Evolutionary conservation across 1,284 basidiomycete species (phyloP), one percentile per base, ranked within the genome.

Genomic region (Kalmanozyma brasiliensis): DNA sequence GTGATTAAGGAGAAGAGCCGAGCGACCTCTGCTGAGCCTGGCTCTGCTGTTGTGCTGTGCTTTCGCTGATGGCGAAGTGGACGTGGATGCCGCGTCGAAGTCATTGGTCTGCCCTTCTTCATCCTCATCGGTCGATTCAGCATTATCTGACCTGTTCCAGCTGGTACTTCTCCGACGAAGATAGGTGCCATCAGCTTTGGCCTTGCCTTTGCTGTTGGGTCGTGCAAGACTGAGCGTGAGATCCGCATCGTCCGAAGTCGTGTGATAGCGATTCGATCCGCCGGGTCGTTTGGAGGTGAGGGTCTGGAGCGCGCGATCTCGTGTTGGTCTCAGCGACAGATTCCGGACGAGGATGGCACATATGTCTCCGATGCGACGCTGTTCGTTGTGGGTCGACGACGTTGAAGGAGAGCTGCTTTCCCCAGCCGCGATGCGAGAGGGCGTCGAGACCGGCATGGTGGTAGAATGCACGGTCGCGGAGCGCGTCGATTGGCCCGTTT

Each of bases 271-370:
- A 40, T 43, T 57, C 9, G 58, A 60, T 14, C 48, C 47, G 16
- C 59, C 65, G 8, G 53, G 49, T 46, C 65, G 41, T 33, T 52
- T 57, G 5, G 53, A 62, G 22, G 58, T 52, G 30, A 68, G 58
- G 23, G 65, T 62, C 20, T 68, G 65, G 0, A 70, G 47, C 3
- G 62, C 67, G 14, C 67, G 52, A 20, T 70, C 67, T 32, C 67
- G 40, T 6, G 62, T 70, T 1, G 67, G 67, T 8, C 62, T 49
- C 8, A 70, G 49, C 3, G 67, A 60, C 7, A 70, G 53, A 29
- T 70, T 70, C 49, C 67, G 61, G 1, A 70, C 48, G 8, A 70
- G 52, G 13, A 70, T 55, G 32, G 67, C 48, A 23, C 57, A 70
- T 7, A 65, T 60, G 8, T 70, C 57, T 3, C 57, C 57, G 20